Evolutionary conservation across 2,329 filamentous ascomycete species (phyloP), one percentile per base, ranked within the genome.

Genomic region (Stachybotrys elegans): DNA sequence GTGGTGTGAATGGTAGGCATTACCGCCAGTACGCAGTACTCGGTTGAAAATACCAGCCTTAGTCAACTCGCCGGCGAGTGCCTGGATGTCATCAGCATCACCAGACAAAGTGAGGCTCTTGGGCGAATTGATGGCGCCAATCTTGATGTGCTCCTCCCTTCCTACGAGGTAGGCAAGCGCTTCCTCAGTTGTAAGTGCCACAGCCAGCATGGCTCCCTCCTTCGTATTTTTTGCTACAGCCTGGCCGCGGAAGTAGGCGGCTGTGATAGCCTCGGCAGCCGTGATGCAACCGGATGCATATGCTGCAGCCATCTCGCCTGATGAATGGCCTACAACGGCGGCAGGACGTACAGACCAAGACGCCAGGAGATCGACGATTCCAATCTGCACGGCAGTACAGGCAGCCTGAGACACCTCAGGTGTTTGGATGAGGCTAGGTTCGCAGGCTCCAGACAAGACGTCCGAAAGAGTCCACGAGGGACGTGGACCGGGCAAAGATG

Each of bases 1-100:
- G 37, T 60, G 52, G 22, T 54, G 51, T 1, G 56, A 60, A 29
- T 63, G 59, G 20, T 62, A 62, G 2, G 57, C 60, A 23, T n/a
- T 9, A 12, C 43, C 50, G 14, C 51, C 50, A 0, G 55, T 59
- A 22, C 45, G 42, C 2, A 59, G 48, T 8, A 42, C 4, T 2
- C 59, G 48, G 8, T 50, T 48, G 35, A 60, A 60, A 2, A 56
- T 42, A 0, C 48, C 47, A 3, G 53, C 39, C 4, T 31, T 17
- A 0, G 40, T 37, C 7, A 58, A 5, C 4, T 7, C 29, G 4
- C n/a, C 21, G 12, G 32, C 29, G 36, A 42, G 20, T 46, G 6
- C 4, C 20, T 45, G 27, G 3, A 62, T 44, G 4, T 52, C 51
- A 0, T 50, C 47, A 3, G 20, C 40, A 6, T 63, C 56, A 0